Percentiles rank a stretch among this genome's conserved stretches.
Evolutionary conservation across 495 filamentous ascomycete genomes (phyloP).

Genomic region (Sphaerosporella brunnea): DNA sequence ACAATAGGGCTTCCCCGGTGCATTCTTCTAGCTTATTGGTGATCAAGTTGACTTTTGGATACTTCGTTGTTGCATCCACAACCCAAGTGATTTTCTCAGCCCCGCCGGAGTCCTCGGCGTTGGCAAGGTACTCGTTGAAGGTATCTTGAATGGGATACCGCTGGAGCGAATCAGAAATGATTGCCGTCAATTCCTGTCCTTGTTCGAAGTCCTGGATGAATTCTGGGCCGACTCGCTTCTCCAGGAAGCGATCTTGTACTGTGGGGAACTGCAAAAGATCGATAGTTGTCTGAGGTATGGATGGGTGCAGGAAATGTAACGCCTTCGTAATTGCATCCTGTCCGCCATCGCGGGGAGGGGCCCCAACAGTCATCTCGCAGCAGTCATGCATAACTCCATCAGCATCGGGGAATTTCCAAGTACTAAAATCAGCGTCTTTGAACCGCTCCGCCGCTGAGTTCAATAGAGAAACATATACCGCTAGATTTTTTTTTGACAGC

Average conservation of each 20-base stretch:
- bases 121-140: conserved; percentile 32
- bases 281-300: conserved; percentile 17
- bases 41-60: conserved; percentile 16
- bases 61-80: conserved; percentile 21
- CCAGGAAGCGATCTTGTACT: conserved; percentile 20
- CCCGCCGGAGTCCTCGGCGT: conserved; percentile 29
- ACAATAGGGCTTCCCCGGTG: conserved; percentile 30
- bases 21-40: conserved; percentile 18
- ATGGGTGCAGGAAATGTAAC: conserved; percentile 20
- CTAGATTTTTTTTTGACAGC: conserved; percentile 4
- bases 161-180: conserved; percentile 29
- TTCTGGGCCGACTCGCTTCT: conserved; percentile 23
- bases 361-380: conserved; percentile 17
- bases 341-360: not conserved
- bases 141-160: conserved; percentile 29
- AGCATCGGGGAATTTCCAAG: conserved; percentile 18
- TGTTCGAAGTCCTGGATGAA: conserved; percentile 31
- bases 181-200: conserved; percentile 24
- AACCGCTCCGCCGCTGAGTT: conserved; percentile 11
- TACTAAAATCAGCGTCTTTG: conserved; percentile 2
- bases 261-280: conserved; percentile 23
- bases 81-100: conserved; percentile 28
- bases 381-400: conserved; percentile 9
- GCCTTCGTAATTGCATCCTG: not conserved
- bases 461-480: conserved; percentile 16